A percentile compares a stretch with the other conserved stretches of the same genome.
phyloP scores from a whole-genome alignment of 2,329 filamentous ascomycete species.

The Magnaporthales sp. region DNA sequence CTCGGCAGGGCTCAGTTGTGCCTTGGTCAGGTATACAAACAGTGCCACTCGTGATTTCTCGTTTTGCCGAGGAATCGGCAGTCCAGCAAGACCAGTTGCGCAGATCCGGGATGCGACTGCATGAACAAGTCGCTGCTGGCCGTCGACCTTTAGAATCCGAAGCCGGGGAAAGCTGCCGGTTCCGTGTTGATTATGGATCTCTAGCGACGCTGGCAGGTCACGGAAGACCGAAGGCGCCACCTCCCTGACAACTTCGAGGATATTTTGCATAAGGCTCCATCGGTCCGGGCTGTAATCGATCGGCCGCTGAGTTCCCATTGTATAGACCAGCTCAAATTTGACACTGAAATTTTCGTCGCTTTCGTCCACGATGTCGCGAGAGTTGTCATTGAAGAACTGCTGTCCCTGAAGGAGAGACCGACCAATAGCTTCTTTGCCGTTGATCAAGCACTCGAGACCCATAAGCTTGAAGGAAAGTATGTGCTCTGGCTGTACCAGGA shows the following conservation, averaged over 20 bases:
- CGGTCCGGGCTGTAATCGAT: slow-evolving; percentile 45
- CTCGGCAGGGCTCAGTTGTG: slow-evolving; percentile 22
- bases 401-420: not conserved
- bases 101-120: not conserved
- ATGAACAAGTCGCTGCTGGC: slow-evolving; percentile 19
- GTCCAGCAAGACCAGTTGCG: not conserved
- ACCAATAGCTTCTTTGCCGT: not conserved
- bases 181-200: not conserved
- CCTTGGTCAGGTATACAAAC: slow-evolving; percentile 28
- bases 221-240: slow-evolving; percentile 13
- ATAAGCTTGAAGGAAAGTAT: slow-evolving; percentile 55
- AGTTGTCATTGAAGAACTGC: slow-evolving; percentile 19
- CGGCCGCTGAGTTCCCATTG: slow-evolving; percentile 41
- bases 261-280: slow-evolving; percentile 45
- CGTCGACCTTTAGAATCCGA: slow-evolving; percentile 32
- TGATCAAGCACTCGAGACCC: slow-evolving; percentile 38
- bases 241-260: slow-evolving; percentile 34
- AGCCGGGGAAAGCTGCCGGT: slow-evolving; percentile 35
- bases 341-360: slow-evolving; percentile 55
- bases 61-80: not conserved
- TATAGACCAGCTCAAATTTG: slow-evolving; percentile 56
- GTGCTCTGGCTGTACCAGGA: slow-evolving; percentile 57
- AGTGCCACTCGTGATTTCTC: slow-evolving; percentile 3
- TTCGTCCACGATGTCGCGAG: slow-evolving; percentile 54
- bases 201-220: slow-evolving; percentile 30